A percentile compares a stretch with the other conserved stretches of the same genome.
These are phyloP conservation scores for Fragaria vesca DNA, from an alignment of 306 rosid genomes.

Conservation along the genomic window DNA sequence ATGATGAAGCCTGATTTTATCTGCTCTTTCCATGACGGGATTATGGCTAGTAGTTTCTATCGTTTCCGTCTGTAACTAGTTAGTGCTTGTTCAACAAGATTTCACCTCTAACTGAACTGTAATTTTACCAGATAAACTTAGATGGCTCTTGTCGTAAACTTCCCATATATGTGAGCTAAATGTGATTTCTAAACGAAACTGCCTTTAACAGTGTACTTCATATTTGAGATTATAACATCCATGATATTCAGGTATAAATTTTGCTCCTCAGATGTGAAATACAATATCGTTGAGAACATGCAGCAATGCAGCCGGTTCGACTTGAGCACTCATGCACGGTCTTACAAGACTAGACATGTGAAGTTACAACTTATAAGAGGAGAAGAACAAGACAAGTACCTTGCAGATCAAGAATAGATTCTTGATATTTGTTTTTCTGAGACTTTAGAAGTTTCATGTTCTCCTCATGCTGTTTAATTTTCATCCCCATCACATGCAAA, in stretches of 20 bases:
- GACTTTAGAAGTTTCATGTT: constrained; percentile 46
- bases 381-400: constrained; percentile 40
- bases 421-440: constrained; percentile 60
- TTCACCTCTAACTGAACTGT: neutral
- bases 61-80: neutral
- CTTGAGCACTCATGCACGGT: neutral
- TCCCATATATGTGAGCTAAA: neutral
- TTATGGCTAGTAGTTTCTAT: neutral
- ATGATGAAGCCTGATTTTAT: neutral
- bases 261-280: neutral
- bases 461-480: constrained; percentile 81
- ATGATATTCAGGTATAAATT: neutral
- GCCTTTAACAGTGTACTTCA: neutral
- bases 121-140: neutral
- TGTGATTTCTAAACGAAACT: neutral
- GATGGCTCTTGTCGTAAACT: neutral
- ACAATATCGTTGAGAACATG: neutral
- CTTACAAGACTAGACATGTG: neutral
- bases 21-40: neutral
- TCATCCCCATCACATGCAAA: constrained; percentile 56
- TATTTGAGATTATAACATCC: neutral
- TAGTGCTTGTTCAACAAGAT: neutral
- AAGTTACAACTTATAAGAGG: neutral
- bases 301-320: neutral
- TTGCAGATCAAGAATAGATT: constrained; percentile 68